Evolutionary conservation across 1,139 yeast species (phyloP).

Genomic region (Diutina siamensis): DNA sequence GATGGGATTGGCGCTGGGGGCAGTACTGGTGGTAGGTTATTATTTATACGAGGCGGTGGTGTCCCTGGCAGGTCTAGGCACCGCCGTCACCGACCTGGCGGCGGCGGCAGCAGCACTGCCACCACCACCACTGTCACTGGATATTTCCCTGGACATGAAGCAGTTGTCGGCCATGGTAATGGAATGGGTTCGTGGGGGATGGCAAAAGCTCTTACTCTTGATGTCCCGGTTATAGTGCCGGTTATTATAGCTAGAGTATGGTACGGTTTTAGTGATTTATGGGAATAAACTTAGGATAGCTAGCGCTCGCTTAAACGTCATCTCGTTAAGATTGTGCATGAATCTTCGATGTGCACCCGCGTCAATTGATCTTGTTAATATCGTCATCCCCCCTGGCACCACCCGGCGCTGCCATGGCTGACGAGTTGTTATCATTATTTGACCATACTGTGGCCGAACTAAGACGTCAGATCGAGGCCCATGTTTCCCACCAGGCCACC

Average conservation of each 20-base stretch:
- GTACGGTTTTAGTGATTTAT: too few relatives aligned
- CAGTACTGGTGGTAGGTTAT: neutral
- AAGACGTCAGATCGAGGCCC: neutral
- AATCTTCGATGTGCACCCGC: neutral
- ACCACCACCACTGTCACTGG: neutral
- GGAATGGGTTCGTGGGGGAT: conserved; percentile 1
- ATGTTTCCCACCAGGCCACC: neutral
- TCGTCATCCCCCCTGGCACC: neutral
- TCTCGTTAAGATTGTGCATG: neutral
- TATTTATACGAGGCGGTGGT: neutral
- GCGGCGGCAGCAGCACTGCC: neutral
- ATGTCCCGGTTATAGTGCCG: neutral
- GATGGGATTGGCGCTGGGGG: conserved; percentile 6
- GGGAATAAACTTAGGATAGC: too few relatives aligned
- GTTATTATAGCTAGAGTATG: too few relatives aligned
- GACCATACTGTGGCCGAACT: neutral
- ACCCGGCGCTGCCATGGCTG: neutral
- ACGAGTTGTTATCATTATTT: conserved; percentile 2
- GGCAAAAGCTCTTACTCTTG: neutral
- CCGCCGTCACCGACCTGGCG: neutral
- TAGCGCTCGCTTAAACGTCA: neutral
- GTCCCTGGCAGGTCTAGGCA: neutral
- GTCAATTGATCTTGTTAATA: neutral
- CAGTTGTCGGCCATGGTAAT: neutral
- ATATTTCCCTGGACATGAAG: neutral